Evolutionary conservation across 2,329 filamentous ascomycete genomes (phyloP), one percentile per base, ranked within the genome.

Genomic region (Penicillium crustosum): DNA sequence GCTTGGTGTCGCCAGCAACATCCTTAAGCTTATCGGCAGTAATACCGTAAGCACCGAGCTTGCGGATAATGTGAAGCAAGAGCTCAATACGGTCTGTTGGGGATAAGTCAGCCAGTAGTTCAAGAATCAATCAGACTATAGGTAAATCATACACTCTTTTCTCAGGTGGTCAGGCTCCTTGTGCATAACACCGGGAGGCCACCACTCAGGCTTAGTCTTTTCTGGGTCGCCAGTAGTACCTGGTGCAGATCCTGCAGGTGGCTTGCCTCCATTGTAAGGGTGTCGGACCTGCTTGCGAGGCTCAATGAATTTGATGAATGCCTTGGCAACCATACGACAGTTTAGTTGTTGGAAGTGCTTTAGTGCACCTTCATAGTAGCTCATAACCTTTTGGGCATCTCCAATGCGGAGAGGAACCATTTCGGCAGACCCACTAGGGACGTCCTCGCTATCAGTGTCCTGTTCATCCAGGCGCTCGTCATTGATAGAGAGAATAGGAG

Each of bases 81-180:
- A 77, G 72, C 31, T 69, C 66, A 55, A 77, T 66, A 6, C 75
- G 70, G 49, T 73, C 75, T 76, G 17, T 48, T 8, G 42, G 15
- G 17, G 10, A 3, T 15, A 2, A 43, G 25, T 60, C 45, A 59
- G 57, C 41, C 38, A 62, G 29, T 15, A 48, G 12, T 7, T 27
- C 2, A 19, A 29, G 21, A 36, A 29, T 8, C 9, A 25, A 25
- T 35, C 33, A n/a, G 8, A n/a, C 6, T 3, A 6, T 29, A 21
- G 29, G 23, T 2, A 49, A 15, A 19, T 66, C 78, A 62, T 71
- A 81, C 79, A 74, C 41, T 76, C 73, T 68, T 79, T 80, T 50
- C 73, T 70, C 21, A 80, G 63, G 64, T 82, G 79, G 53, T 81
- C 79, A 4, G 79, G 79, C 65, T 81, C 79, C 64, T 73, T 77